phyloP scores from a whole-genome alignment of 352 stramenopile species.

The Phytophthora uliginosa region DNA sequence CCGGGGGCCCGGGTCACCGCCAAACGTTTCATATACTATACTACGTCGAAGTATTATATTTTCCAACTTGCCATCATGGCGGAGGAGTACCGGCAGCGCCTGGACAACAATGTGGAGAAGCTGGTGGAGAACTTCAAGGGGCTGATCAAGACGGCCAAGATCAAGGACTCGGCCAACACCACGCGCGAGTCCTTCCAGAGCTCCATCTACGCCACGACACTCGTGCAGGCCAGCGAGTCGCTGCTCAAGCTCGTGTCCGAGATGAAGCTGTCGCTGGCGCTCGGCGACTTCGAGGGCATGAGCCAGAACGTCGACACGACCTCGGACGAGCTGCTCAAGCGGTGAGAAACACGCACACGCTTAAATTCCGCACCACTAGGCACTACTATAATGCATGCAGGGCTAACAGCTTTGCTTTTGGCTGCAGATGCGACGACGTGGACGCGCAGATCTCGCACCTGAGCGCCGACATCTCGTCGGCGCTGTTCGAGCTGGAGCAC shows the following conservation, averaged over 20 bases:
- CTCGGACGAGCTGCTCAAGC: constrained; percentile 74
- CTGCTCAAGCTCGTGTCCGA: constrained; percentile 86
- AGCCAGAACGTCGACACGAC: constrained; percentile 86
- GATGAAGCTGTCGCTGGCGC: constrained; percentile 83
- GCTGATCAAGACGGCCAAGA: constrained; percentile 84
- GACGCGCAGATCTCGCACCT: constrained; percentile 83
- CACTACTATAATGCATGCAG: not conserved
- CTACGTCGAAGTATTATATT: too few species aligned
- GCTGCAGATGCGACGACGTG: constrained; percentile 77
- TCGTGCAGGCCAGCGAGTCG: constrained; percentile 85
- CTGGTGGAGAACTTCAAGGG: constrained; percentile 90
- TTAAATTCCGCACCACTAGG: not conserved
- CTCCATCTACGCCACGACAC: constrained; percentile 84
- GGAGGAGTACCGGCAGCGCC: constrained; percentile 86
- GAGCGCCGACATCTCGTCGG: constrained; percentile 82
- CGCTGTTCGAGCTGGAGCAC: constrained; percentile 85
- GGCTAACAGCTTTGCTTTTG: constrained; percentile 4
- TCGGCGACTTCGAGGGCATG: constrained; percentile 89
- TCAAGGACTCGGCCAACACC: constrained; percentile 88
- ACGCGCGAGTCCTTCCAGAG: constrained; percentile 84
- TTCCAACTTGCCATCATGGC: constrained; percentile 49
- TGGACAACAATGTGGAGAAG: constrained; percentile 92
- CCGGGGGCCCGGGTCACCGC: too few species aligned
- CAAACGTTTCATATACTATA: too few species aligned
- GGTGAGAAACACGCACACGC: constrained; percentile 31